A percentile compares a stretch with the other conserved stretches of the same genome.
phyloP scores from a whole-genome alignment of 257 asterid genomes.

The Ocimum tenuiflorum region DNA sequence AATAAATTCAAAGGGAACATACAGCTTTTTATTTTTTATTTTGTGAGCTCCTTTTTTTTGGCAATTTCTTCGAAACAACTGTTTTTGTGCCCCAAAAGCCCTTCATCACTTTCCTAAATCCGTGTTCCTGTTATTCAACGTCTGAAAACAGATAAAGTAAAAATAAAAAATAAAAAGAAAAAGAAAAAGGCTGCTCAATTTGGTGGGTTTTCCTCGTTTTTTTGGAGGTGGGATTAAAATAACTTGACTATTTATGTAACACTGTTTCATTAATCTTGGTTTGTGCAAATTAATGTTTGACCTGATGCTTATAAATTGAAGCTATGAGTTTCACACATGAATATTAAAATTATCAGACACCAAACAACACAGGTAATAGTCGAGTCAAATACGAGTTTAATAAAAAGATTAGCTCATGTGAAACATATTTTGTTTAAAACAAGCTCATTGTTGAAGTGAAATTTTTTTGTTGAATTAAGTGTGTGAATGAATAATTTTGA shows the following conservation, averaged over 20 bases:
- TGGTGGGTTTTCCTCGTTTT: neutral
- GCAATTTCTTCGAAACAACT: neutral
- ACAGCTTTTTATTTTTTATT: neutral
- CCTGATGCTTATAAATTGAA: neutral
- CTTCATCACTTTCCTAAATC: neutral
- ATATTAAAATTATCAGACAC: no score
- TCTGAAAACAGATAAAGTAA: no score
- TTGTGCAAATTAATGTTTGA: neutral
- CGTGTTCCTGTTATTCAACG: neutral
- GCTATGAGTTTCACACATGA: no score
- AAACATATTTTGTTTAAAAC: no score
- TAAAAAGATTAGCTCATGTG: no score
- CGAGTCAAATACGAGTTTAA: no score
- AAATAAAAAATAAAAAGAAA: no score
- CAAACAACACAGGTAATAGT: no score
- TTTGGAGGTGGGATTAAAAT: neutral
- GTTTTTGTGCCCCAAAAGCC: neutral
- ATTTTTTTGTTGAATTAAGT: no score
- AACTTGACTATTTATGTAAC: neutral
- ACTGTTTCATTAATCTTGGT: neutral
- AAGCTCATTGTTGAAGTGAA: no score
- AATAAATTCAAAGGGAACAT: slow-evolving; percentile 1
- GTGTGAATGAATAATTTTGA: no score
- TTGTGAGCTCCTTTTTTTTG: neutral
- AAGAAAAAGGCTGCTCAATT: neutral